Conservation (phyloP, 768 basidiomycete genomes). For the Boletus coccyginus region DNA sequence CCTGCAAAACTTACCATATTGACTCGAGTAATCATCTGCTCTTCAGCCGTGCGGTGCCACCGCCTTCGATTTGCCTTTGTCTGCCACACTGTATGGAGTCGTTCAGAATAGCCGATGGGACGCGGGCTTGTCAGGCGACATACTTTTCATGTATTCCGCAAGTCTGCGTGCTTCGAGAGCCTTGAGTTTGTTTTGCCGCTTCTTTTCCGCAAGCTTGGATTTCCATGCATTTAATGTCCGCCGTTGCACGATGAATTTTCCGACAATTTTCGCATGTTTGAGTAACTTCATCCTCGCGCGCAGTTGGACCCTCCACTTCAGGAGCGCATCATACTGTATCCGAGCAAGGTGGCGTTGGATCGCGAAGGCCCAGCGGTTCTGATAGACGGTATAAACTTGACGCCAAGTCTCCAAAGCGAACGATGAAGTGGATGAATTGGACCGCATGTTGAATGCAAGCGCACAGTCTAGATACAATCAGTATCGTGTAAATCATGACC, state of each 20-base stretch:
- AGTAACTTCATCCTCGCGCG: slow-evolving; percentile 46
- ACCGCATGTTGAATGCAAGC: slow-evolving; percentile 45
- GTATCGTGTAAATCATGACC: neutral
- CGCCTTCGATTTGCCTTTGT: slow-evolving; percentile 36
- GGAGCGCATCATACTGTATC: slow-evolving; percentile 43
- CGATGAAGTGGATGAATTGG: slow-evolving; percentile 38
- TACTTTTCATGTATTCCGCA: slow-evolving; percentile 25
- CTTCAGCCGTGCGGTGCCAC: slow-evolving; percentile 44
- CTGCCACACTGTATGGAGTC: slow-evolving; percentile 45
- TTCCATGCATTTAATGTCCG: slow-evolving; percentile 50
- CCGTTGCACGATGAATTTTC: slow-evolving; percentile 49
- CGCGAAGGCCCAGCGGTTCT: slow-evolving; percentile 47
- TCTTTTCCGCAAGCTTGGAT: slow-evolving; percentile 41
- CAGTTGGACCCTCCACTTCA: slow-evolving; percentile 56
- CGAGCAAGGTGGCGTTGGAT: slow-evolving; percentile 35
- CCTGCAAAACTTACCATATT: slow-evolving; percentile 37
- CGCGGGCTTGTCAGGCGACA: slow-evolving; percentile 25
- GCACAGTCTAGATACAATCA: slow-evolving; percentile 42
- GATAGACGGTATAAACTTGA: slow-evolving; percentile 39
- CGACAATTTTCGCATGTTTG: slow-evolving; percentile 54
- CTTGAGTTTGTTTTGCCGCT: slow-evolving; percentile 43
- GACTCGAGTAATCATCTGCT: slow-evolving; percentile 37
- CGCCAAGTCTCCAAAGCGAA: slow-evolving; percentile 47
- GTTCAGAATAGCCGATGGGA: slow-evolving; percentile 4
- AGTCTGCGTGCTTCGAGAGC: slow-evolving; percentile 41